Percentiles rank a stretch among this genome's conserved stretches.
These are phyloP conservation scores for Mycena capillaripes DNA, from an alignment of 768 basidiomycete species.

Conservation along the genomic window DNA sequence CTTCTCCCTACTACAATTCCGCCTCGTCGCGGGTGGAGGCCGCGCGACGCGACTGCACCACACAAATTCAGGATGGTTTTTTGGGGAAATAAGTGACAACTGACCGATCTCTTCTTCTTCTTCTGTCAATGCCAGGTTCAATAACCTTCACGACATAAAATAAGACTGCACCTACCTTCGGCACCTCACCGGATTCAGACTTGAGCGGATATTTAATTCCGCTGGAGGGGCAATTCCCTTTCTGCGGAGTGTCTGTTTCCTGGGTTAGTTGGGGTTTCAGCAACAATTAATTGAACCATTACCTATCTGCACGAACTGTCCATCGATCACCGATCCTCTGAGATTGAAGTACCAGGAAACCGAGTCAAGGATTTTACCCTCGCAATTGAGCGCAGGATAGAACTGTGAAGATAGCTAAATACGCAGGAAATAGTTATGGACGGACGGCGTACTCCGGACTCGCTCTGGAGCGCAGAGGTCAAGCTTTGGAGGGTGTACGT, in stretches of 20 bases:
- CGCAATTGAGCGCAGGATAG: constrained; percentile 62
- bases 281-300: neutral
- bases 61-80: neutral
- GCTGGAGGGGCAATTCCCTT: constrained; percentile 55
- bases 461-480: constrained; percentile 55
- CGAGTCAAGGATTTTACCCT: constrained; percentile 50
- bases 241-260: constrained; percentile 54
- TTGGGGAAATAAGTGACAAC: neutral
- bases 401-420: constrained; percentile 43
- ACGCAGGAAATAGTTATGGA: no score
- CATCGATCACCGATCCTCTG: constrained; percentile 67
- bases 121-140: neutral
- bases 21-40: neutral
- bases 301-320: constrained; percentile 65
- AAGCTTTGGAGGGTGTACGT: constrained; percentile 61
- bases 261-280: neutral
- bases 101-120: constrained; percentile 10
- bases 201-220: constrained; percentile 67
- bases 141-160: neutral
- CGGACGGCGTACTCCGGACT: constrained; percentile 46
- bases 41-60: neutral
- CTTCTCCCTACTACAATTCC: neutral
- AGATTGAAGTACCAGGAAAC: constrained; percentile 72
- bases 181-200: constrained; percentile 29
- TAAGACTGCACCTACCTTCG: neutral